These are phyloP conservation scores for Patellifolia procumbens DNA, from an alignment of 179 eudicot genomes.

Conservation along the genomic window DNA sequence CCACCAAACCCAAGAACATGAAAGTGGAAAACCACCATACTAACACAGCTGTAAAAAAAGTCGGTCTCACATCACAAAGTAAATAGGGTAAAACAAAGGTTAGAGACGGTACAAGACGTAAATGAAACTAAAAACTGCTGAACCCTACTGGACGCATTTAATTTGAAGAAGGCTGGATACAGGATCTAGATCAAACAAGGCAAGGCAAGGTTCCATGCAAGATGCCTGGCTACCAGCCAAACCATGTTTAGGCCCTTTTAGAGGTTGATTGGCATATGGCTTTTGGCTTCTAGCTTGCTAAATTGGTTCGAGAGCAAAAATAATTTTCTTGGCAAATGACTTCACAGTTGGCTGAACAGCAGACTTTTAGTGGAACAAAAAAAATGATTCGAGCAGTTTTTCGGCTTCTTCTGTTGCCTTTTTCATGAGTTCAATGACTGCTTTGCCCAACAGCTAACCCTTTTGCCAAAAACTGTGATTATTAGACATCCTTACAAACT, in stretches of 20 bases:
- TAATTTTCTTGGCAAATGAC: neutral
- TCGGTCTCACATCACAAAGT: neutral
- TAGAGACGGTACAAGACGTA: constrained; percentile 8
- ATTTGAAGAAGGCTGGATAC: neutral
- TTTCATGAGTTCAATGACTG: neutral
- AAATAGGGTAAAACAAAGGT: neutral
- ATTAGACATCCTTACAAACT: neutral
- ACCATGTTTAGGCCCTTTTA: neutral
- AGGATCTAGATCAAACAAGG: neutral
- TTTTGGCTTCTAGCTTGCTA: neutral
- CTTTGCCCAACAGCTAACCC: neutral
- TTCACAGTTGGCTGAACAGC: neutral
- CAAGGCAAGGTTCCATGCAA: neutral
- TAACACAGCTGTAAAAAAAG: neutral
- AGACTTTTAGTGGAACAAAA: neutral
- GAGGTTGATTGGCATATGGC: neutral
- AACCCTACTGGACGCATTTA: neutral
- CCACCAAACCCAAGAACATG: neutral
- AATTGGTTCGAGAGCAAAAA: neutral
- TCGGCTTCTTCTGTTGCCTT: neutral
- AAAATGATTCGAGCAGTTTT: neutral
- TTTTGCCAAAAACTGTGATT: neutral
- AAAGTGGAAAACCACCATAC: neutral
- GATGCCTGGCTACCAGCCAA: neutral
- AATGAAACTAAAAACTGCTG: neutral